These are phyloP conservation scores for Melaleuca alternifolia DNA, from an alignment of 345 rosid species.

Conservation along the genomic window DNA sequence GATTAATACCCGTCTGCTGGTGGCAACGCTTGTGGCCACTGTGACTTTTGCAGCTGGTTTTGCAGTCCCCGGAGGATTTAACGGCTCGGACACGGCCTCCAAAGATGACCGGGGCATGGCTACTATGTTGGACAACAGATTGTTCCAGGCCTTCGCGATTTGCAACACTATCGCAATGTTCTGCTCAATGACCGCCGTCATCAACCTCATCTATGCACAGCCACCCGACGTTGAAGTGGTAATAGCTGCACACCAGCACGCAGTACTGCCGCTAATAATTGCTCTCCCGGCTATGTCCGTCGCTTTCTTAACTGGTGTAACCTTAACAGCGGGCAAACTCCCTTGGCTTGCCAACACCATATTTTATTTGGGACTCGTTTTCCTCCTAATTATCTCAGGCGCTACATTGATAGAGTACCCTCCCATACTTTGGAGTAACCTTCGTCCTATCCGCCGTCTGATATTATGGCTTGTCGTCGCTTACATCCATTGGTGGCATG, in stretches of 20 bases:
- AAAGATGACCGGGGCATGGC: background rate
- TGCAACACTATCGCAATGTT: background rate
- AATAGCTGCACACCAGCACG: background rate
- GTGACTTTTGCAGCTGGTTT: background rate
- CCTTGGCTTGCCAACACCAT: background rate
- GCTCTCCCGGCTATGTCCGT: background rate
- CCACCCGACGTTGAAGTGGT: no score
- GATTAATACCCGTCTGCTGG: background rate
- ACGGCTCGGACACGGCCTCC: background rate
- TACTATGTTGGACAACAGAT: background rate
- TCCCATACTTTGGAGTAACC: background rate
- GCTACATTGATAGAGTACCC: background rate
- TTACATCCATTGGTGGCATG: background rate
- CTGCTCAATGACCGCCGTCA: background rate
- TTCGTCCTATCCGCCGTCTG: background rate
- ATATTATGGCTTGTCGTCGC: background rate
- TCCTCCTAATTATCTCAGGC: background rate
- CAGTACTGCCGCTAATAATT: background rate
- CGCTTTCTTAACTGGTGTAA: background rate
- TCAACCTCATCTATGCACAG: no score
- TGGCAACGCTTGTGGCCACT: background rate
- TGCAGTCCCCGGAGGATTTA: no score
- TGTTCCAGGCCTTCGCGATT: background rate
- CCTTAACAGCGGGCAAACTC: background rate
- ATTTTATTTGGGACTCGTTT: background rate